Conservation (phyloP, 768 basidiomycete genomes). For the Psilocybe tampanensis region DNA sequence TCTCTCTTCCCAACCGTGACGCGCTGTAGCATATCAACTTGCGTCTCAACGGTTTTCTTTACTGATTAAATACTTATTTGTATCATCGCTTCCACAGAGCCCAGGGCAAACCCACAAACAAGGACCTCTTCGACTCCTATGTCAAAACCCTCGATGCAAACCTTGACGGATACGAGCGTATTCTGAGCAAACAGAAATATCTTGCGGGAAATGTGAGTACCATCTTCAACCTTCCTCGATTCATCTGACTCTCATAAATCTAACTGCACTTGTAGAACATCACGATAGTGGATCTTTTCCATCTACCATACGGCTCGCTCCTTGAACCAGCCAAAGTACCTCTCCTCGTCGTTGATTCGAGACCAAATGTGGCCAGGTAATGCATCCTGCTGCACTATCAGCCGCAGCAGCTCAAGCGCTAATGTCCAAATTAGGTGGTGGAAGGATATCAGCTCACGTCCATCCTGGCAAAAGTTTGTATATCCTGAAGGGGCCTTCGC, state of each 20-base stretch:
- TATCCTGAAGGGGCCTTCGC: too few species aligned
- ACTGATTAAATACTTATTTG: too few species aligned
- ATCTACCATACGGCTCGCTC: slow-evolving; percentile 41
- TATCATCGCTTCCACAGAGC: neutral
- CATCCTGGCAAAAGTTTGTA: slow-evolving; percentile 8
- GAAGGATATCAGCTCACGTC: slow-evolving; percentile 13
- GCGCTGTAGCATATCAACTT: too few species aligned
- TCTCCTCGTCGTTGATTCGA: slow-evolving; percentile 12
- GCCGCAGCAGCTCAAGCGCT: too few species aligned
- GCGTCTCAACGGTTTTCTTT: too few species aligned
- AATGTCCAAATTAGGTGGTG: slow-evolving; percentile 3
- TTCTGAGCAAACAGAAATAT: slow-evolving; percentile 55
- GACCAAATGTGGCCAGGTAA: slow-evolving; percentile 45
- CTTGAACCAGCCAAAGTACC: slow-evolving; percentile 24
- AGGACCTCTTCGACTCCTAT: slow-evolving; percentile 26
- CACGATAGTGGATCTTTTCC: slow-evolving; percentile 52
- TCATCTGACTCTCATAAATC: neutral
- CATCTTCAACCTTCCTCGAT: too few species aligned
- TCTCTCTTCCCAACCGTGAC: too few species aligned
- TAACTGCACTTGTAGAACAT: slow-evolving; percentile 32
- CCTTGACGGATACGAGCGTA: slow-evolving; percentile 53
- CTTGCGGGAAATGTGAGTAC: slow-evolving; percentile 56
- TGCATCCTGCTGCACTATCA: too few species aligned
- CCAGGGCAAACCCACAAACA: slow-evolving; percentile 14
- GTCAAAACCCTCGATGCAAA: slow-evolving; percentile 34